These are phyloP conservation scores for Allium cepa DNA, from an alignment of 106 monocot genomes.

Conservation along the genomic window DNA sequence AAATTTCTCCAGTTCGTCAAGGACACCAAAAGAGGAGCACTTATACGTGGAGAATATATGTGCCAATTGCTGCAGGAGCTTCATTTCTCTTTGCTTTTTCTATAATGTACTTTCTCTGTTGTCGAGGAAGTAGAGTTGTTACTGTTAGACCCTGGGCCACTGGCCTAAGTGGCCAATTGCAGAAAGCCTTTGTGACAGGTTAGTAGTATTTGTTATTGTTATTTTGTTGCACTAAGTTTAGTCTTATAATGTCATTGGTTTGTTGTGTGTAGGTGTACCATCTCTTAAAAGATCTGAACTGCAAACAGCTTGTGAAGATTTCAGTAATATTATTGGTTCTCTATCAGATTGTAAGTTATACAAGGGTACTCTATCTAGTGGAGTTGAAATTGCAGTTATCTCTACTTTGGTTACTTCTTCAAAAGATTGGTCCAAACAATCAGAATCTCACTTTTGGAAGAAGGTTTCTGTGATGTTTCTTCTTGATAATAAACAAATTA, in stretches of 20 bases:
- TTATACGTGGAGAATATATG: conserved; percentile 1
- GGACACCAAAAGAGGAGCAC: conserved; percentile 1
- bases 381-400: conserved; percentile 51
- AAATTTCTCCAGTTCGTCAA: not conserved
- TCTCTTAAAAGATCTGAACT: conserved; percentile 32
- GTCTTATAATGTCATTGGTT: no score
- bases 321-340: conserved; percentile 41
- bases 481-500: not conserved
- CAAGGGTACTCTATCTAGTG: conserved; percentile 53
- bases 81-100: conserved; percentile 9
- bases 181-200: conserved; percentile 53
- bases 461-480: conserved; percentile 18
- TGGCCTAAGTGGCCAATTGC: conserved; percentile 49
- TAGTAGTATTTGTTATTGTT: not conserved
- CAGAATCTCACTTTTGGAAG: conserved; percentile 32
- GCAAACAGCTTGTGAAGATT: conserved; percentile 43
- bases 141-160: conserved; percentile 45
- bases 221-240: no score
- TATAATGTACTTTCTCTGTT: conserved; percentile 19
- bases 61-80: conserved; percentile 14
- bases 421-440: conserved; percentile 31
- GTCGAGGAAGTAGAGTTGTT: conserved; percentile 27
- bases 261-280: conserved; percentile 26
- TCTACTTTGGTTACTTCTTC: conserved; percentile 24
- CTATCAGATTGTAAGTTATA: conserved; percentile 28